Base-by-base conservation (phyloP, 768 basidiomycete genomes). In the Postia placenta region DNA sequence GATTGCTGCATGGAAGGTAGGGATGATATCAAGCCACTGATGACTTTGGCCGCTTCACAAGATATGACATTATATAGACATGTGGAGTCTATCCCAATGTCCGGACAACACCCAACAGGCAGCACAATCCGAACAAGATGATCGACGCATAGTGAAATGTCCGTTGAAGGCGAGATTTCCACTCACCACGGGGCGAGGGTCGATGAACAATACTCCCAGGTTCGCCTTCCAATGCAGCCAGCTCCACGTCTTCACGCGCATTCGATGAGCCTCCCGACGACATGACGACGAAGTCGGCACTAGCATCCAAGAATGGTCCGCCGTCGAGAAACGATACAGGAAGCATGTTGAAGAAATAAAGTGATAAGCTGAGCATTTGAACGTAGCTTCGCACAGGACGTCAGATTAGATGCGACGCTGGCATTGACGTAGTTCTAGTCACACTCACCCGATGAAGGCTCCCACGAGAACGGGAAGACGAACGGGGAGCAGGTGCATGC, bases 321-420 rank as follows among this genome's bases (percentile, higher is more conserved):
- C 92, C 92, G 52, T 94, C 92, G 17, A 93, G 70, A 42, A 70
- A 67, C 2, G 78, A 76, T 27, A 92, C 61, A 0, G 92, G 90
- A 20, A 93, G 72, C 23, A 89, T 75, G 62, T 94, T 94, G 69
- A 93, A 82, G 49, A 92, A 66, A 63, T 79, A 92, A 1, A 94
- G 70, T 2, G 89, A 92, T 26, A 92, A 64, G n/a, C 82, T 80
- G 2, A 87, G 74, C 59, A 79, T 77, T 27, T 69, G 66, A 51
- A 82, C 64, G 51, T 87, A 87, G 52, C 87, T 86, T 39, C 2
- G 4, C 25, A 24, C 6, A 27, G 12, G 5, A 30, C 41, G 33
- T 41, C 11, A 25, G 20, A 33, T 33, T 7, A 20, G 24, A 22
- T 1, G 11, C 17, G 17, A 15, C 1, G 25, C 12, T 27, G 12